Evolutionary conservation across 1,139 yeast species (phyloP).

Genomic region (Nakaseomyces nivariensis): DNA sequence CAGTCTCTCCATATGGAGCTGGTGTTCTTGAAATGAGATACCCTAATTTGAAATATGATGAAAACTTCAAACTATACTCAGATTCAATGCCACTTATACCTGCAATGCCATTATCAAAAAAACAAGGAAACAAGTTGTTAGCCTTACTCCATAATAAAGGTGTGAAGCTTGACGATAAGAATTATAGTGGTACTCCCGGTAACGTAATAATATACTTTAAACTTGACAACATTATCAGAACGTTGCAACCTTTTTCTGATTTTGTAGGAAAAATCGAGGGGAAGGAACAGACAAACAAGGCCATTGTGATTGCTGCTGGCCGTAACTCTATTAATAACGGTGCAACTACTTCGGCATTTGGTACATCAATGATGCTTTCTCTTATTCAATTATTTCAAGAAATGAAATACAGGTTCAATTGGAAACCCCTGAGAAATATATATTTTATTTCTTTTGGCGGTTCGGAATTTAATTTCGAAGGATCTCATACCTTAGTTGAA

Average conservation of each 20-base stretch:
- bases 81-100: conserved; percentile 50
- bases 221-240: conserved; percentile 42
- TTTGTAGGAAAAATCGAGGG: conserved; percentile 73
- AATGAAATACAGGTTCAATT: conserved; percentile 52
- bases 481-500: conserved; percentile 74
- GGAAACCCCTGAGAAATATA: conserved; percentile 79
- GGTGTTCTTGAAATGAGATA: conserved; percentile 39
- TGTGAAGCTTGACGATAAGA: conserved; percentile 31
- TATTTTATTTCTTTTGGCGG: conserved; percentile 86
- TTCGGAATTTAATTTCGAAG: conserved; percentile 71
- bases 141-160: conserved; percentile 33
- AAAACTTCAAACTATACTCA: not conserved
- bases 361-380: conserved; percentile 65
- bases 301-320: conserved; percentile 73
- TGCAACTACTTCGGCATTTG: conserved; percentile 62
- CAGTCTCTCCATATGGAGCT: conserved; percentile 51
- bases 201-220: conserved; percentile 31
- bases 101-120: conserved; percentile 63
- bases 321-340: conserved; percentile 77
- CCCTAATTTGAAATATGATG: conserved; percentile 34
- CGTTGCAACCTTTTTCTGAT: conserved; percentile 69
- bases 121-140: conserved; percentile 50
- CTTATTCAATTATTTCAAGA: conserved; percentile 62
- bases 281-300: conserved; percentile 65
- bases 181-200: conserved; percentile 30